Percentiles rank a stretch among this genome's conserved stretches.
Evolutionary conservation across 305 asterid species (phyloP).

Genomic region (Petunia hybrid): DNA sequence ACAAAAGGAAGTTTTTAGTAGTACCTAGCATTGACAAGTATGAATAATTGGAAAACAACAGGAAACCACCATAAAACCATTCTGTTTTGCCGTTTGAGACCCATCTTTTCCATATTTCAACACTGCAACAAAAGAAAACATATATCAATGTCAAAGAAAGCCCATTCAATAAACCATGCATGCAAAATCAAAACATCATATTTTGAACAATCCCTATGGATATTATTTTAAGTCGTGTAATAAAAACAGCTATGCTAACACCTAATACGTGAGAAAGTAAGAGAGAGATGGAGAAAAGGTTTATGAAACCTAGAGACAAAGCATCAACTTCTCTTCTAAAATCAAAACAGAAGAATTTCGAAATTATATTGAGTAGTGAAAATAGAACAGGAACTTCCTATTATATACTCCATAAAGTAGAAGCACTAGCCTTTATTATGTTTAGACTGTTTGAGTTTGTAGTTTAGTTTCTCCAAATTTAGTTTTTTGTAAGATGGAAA

Average conservation of each 20-base stretch:
- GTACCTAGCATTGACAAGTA: background rate
- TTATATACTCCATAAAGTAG: background rate
- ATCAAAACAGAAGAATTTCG: background rate
- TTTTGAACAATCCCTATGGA: background rate
- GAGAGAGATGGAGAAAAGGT: background rate
- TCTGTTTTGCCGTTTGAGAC: background rate
- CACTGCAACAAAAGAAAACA: background rate
- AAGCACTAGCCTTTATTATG: background rate
- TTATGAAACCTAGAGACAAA: background rate
- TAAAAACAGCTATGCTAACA: background rate
- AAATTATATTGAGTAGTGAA: background rate
- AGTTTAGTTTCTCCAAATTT: background rate
- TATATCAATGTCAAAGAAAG: background rate
- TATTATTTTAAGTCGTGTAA: background rate
- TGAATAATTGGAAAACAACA: slow-evolving; percentile 5
- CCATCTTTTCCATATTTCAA: background rate
- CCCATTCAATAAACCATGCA: background rate
- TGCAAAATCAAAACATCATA: background rate
- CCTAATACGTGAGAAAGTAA: background rate
- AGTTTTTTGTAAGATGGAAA: background rate
- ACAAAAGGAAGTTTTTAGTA: background rate
- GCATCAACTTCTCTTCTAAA: background rate
- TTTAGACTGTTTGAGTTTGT: background rate
- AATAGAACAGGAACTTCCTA: background rate
- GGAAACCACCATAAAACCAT: background rate